Conservation (phyloP, 192 early-diverging fungal genomes). For the Coemansia biformis region DNA sequence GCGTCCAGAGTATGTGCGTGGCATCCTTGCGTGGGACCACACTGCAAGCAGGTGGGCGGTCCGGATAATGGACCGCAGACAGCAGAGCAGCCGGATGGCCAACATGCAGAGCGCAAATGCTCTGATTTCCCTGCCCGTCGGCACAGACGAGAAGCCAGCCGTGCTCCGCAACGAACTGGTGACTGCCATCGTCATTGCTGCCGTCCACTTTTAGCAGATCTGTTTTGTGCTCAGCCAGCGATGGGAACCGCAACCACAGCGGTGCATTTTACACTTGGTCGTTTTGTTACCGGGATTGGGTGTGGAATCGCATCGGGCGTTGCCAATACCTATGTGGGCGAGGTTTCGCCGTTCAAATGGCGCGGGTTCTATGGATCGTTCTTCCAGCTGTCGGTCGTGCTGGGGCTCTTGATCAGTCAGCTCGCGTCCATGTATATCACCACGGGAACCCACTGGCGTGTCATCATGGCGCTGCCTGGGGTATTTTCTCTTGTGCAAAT, state of each 20-base stretch:
- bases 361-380: constrained; percentile 67
- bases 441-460: constrained; percentile 59
- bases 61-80: constrained; percentile 58
- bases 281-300: constrained; percentile 64
- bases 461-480: constrained; percentile 55
- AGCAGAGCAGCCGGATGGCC: constrained; percentile 74
- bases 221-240: too few species aligned
- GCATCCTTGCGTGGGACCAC: constrained; percentile 24
- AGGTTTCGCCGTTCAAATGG: constrained; percentile 61
- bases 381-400: constrained; percentile 66
- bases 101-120: constrained; percentile 76
- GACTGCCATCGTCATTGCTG: constrained; percentile 26
- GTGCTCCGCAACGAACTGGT: constrained; percentile 15
- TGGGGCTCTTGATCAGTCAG: constrained; percentile 68
- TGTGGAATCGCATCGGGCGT: constrained; percentile 58
- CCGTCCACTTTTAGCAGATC: constrained; percentile 15
- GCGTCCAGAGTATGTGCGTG: constrained; percentile 34
- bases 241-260: constrained; percentile 56
- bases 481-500: constrained; percentile 58
- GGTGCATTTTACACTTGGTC: constrained; percentile 62
- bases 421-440: constrained; percentile 52
- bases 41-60: constrained; percentile 33
- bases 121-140: constrained; percentile 66
- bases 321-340: constrained; percentile 63
- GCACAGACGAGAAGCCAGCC: constrained; percentile 13